Evolutionary conservation across 495 filamentous ascomycete genomes (phyloP), one percentile per base, ranked within the genome.

Genomic region (Trichoderma erinaceum): DNA sequence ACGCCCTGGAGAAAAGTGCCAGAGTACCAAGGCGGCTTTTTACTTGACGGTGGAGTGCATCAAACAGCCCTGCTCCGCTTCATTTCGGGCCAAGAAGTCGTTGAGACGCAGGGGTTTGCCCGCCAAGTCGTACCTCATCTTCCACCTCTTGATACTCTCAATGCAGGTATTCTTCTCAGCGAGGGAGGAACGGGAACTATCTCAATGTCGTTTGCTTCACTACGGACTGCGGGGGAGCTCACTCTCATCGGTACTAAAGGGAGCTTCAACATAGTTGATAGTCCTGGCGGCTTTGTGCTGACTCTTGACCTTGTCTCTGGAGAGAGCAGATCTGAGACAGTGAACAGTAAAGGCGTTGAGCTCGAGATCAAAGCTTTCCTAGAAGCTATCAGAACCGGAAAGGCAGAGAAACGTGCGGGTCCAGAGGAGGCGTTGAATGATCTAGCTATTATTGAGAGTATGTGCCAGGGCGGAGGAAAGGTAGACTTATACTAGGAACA

Each of bases 21-120:
- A 0, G 77, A 82, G 43, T 85, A 92, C 72, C 89, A 92, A 73
- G 91, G 90, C 25, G 91, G 91, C 21, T 95, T 93, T 72, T 74
- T 93, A 21, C 79, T 94, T 0, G 91, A 93, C 69, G 91, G 88
- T 4, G 90, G 91, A 3, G 86, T 95, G 7, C 91, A 93, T 73
- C 86, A 84, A 67, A 78, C 88, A 27, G 91, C 91, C 23, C 88
- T 78, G 0, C 76, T 88, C 5, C 78, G 89, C 58, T 72, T 85
- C 61, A 74, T 93, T 61, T 75, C 81, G 18, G 77, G 81, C 44
- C 76, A 82, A 12, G 80, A 76, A 2, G 78, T 76, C 44, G 70
- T 90, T 10, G 81, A 84, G 3, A 61, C 56, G 12, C 16, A 12
- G 7, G 88, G 87, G 1, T 87, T 88, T 69, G 86, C 87, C 4